Conservation (phyloP, 2,329 filamentous ascomycete genomes). For the Geosmithia putterillii region DNA sequence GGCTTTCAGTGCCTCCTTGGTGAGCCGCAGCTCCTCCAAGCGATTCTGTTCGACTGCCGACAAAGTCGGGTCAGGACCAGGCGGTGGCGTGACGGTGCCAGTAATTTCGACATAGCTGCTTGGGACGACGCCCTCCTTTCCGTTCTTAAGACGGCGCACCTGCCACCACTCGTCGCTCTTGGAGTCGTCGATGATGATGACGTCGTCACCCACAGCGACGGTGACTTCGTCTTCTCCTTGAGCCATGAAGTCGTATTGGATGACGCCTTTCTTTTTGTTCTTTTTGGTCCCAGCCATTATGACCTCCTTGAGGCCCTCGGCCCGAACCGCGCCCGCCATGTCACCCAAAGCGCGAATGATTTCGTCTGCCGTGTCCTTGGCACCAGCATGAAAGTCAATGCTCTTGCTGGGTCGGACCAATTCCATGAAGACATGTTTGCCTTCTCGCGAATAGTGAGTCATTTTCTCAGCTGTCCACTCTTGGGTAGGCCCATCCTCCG, state of each 20-base stretch:
- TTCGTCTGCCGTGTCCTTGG: conserved; percentile 91
- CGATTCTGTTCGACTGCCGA: conserved; percentile 68
- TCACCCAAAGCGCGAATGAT: conserved; percentile 84
- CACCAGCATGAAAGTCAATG: conserved; percentile 91
- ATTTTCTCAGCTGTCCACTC: conserved; percentile 93
- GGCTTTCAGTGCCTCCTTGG: conserved; percentile 64
- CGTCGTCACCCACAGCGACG: conserved; percentile 80
- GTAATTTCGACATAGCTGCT: conserved; percentile 92
- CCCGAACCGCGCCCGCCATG: conserved; percentile 71
- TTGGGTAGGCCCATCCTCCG: conserved; percentile 69
- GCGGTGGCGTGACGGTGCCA: conserved; percentile 45
- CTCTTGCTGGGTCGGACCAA: conserved; percentile 86
- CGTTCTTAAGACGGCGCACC: conserved; percentile 79
- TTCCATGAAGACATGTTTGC: conserved; percentile 95
- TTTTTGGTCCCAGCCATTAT: conserved; percentile 64
- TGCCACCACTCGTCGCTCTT: conserved; percentile 99
- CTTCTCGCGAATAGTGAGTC: conserved; percentile 95
- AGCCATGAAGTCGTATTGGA: conserved; percentile 93
- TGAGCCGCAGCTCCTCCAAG: conserved; percentile 70
- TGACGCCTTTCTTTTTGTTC: conserved; percentile 66
- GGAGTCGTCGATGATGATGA: conserved; percentile 75
- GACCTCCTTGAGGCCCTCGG: conserved; percentile 76
- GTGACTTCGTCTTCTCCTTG: conserved; percentile 96
- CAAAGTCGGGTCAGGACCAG: conserved; percentile 37
- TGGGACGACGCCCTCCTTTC: conserved; percentile 89